Conservation (phyloP, 1,284 basidiomycete species). For the Trametes sp. region DNA sequence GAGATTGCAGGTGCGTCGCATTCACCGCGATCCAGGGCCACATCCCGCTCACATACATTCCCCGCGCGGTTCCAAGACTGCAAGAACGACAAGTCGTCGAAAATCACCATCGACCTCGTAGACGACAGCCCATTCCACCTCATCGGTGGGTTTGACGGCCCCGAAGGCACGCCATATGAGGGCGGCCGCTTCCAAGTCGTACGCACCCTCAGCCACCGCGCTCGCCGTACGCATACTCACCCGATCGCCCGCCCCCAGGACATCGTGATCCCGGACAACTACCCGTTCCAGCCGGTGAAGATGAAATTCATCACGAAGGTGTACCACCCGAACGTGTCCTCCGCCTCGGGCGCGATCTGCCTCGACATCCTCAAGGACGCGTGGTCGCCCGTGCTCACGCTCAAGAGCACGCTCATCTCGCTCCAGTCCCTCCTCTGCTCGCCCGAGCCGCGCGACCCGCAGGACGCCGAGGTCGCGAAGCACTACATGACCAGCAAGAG, state of each 20-base stretch:
- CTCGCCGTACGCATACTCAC: constrained; percentile 1
- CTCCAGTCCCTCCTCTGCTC: constrained; percentile 95
- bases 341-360: constrained; percentile 92
- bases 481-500: constrained; percentile 90
- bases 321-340: constrained; percentile 97
- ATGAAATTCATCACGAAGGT: constrained; percentile 99
- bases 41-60: constrained; percentile 5
- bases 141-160: constrained; percentile 90
- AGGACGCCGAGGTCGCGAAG: constrained; percentile 98
- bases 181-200: constrained; percentile 95
- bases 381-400: constrained; percentile 93
- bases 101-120: constrained; percentile 86
- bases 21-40: constrained; percentile 5
- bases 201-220: constrained; percentile 44
- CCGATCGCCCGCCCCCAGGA: constrained; percentile 61
- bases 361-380: constrained; percentile 90
- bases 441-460: constrained; percentile 96
- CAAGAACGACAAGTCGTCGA: constrained; percentile 91
- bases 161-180: constrained; percentile 93
- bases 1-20: constrained; percentile 79
- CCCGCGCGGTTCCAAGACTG: constrained; percentile 65
- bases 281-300: constrained; percentile 97
- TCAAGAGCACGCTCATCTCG: constrained; percentile 97
- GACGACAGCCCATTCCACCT: constrained; percentile 90
- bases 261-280: constrained; percentile 93